These are phyloP conservation scores for Avena sativa DNA, from an alignment of 176 grass and related monocot species.

Conservation along the genomic window DNA sequence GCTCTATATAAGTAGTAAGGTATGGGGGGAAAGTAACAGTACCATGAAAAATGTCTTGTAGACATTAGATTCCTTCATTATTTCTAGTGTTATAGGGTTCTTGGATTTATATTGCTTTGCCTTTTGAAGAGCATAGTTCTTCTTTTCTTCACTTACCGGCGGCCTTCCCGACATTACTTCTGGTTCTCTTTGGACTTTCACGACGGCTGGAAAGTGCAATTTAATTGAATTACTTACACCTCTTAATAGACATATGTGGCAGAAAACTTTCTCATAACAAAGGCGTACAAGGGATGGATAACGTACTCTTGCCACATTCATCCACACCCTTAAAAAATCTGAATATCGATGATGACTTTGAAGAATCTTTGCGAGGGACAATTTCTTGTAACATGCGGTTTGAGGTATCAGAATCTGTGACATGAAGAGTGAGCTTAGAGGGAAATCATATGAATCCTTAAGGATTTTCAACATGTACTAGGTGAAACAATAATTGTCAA, in stretches of 20 bases:
- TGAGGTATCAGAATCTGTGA: background rate
- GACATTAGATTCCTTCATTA: conserved; percentile 74
- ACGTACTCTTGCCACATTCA: conserved; percentile 44
- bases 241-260: too few relatives aligned
- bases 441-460: conserved; percentile 20
- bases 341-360: conserved; percentile 1
- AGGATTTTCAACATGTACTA: conserved; percentile 23
- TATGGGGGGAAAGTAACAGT: conserved; percentile 25
- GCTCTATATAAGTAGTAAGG: conserved; percentile 12
- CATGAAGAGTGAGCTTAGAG: conserved; percentile 25
- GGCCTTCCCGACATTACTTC: conserved; percentile 58
- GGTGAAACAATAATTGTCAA: background rate
- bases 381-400: conserved; percentile 17
- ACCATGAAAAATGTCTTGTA: conserved; percentile 82
- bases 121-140: conserved; percentile 51
- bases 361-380: conserved; percentile 6
- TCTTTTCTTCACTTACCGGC: conserved; percentile 66
- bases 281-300: background rate
- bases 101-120: conserved; percentile 67
- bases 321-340: conserved; percentile 26
- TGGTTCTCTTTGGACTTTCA: conserved; percentile 52
- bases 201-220: conserved; percentile 43
- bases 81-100: conserved; percentile 52
- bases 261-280: too few relatives aligned
- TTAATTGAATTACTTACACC: conserved; percentile 29